Evolutionary conservation across 768 basidiomycete genomes (phyloP).

Genomic region (Leccinellum luteum): DNA sequence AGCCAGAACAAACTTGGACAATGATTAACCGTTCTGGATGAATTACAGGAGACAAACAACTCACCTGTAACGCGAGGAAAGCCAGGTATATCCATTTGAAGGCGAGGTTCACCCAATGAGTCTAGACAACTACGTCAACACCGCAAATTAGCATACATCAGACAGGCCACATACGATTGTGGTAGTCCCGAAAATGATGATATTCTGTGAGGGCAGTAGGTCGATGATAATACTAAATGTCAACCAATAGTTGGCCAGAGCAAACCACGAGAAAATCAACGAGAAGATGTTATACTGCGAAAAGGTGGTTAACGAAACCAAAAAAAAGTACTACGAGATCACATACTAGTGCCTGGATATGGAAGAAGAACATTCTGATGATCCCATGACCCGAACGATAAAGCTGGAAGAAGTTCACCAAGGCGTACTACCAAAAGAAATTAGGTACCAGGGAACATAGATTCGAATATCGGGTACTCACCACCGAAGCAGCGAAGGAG

Average conservation of each 20-base stretch:
- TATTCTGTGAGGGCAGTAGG: slow-evolving; percentile 56
- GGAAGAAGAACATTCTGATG: slow-evolving; percentile 95
- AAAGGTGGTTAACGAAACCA: slow-evolving; percentile 1
- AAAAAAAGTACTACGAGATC: background rate
- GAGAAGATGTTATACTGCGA: slow-evolving; percentile 79
- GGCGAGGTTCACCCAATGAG: slow-evolving; percentile 81
- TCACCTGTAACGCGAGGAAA: slow-evolving; percentile 75
- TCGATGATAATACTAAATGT: slow-evolving; percentile 97
- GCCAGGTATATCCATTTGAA: slow-evolving; percentile 87
- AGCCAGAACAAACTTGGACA: slow-evolving; percentile 59
- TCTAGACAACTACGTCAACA: slow-evolving; percentile 36
- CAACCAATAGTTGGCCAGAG: slow-evolving; percentile 88
- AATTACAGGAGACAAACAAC: slow-evolving; percentile 2
- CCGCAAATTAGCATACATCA: background rate
- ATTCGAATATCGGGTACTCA: slow-evolving; percentile 37
- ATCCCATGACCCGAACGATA: slow-evolving; percentile 86
- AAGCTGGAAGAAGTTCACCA: slow-evolving; percentile 90
- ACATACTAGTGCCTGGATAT: slow-evolving; percentile 85
- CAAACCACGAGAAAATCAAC: slow-evolving; percentile 91
- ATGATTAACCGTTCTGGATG: background rate
- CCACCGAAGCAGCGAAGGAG: slow-evolving; percentile 89
- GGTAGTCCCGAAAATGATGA: slow-evolving; percentile 70
- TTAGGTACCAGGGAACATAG: background rate
- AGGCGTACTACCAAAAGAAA: slow-evolving; percentile 59
- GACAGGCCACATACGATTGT: slow-evolving; percentile 52